Evolutionary conservation across 164 flowering plant species (phyloP), one percentile per base, ranked within the genome.

Genomic region (Hamamelis virginiana): DNA sequence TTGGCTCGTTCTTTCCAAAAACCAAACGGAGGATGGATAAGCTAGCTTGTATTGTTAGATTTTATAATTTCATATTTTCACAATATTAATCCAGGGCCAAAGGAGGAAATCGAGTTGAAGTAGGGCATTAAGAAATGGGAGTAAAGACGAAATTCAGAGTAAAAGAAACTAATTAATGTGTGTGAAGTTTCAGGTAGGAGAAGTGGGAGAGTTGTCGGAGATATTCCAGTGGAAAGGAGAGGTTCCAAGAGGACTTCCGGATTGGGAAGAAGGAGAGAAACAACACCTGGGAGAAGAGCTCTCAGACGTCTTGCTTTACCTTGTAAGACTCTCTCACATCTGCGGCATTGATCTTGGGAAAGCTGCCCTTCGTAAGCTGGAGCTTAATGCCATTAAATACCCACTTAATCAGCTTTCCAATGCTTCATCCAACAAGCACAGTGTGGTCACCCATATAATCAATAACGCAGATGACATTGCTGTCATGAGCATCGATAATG

Each of bases 201-300:
- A 74, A 74, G 77, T 74, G 38, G 77, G 77, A 12, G 77, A 74
- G 70, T 57, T 74, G 57, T 74, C 77, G 25, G 77, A 74, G 70
- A 74, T 75, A 19, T 75, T 75, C 52, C 71, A 66, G 55, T 75
- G 77, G 74, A 71, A 62, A 67, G 74, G 78, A 22, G 78, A 75
- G 55, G 78, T 75, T n/a, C 64, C 67, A 43, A 75, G 66, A 71
- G 78, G 75, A 16, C 68, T 75, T 1, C 71, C 78, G 1, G 71
- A 43, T 47, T 75, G 78, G 78, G 46, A 75, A 47, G 74, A 75
- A 48, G 50, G 60, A n/a, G 74, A 74, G 48, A 74, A 69, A 57
- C 55, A 18, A 16, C 78, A 75, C 63, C 27, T 75, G 47, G 78
- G 78, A 5, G 78, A 75, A 65, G 78, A 75, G 65, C 61, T 71